These are phyloP conservation scores for Geum urbanum DNA, from an alignment of 306 rosid species.

Conservation along the genomic window DNA sequence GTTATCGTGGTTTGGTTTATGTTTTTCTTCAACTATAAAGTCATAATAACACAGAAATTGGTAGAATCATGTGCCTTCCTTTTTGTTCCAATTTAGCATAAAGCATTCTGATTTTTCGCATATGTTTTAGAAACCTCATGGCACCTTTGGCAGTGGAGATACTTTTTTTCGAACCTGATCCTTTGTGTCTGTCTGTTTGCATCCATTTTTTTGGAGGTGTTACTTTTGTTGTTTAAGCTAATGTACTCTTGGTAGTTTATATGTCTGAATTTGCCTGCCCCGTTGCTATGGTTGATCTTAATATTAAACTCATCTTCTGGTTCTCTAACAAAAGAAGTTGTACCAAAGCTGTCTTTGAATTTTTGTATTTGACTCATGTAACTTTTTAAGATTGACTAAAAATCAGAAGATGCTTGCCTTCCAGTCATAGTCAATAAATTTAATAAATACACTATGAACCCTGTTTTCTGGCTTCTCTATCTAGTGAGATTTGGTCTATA, in stretches of 20 bases:
- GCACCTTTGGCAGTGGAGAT: background rate
- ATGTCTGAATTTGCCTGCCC: background rate
- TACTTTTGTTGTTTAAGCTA: background rate
- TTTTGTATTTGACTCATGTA: too few relatives aligned
- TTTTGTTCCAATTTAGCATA: background rate
- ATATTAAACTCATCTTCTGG: too few relatives aligned
- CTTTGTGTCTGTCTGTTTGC: background rate
- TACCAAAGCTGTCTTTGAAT: background rate
- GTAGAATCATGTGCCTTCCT: background rate
- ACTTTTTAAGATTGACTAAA: background rate
- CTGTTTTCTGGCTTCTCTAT: background rate
- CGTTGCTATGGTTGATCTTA: background rate
- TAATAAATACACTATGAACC: background rate
- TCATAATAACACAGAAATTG: too few relatives aligned
- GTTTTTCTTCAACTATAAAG: too few relatives aligned
- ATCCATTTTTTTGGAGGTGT: background rate
- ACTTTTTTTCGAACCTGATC: background rate
- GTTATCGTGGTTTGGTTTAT: too few relatives aligned
- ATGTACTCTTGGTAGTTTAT: constrained; percentile 1
- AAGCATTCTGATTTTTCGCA: background rate
- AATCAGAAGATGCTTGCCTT: background rate
- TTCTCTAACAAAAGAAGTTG: background rate
- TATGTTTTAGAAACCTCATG: background rate
- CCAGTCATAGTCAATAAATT: background rate
- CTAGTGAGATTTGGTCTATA: background rate